These are phyloP conservation scores for Mimosa bimucronata DNA, from an alignment of 306 rosid genomes.

Conservation along the genomic window DNA sequence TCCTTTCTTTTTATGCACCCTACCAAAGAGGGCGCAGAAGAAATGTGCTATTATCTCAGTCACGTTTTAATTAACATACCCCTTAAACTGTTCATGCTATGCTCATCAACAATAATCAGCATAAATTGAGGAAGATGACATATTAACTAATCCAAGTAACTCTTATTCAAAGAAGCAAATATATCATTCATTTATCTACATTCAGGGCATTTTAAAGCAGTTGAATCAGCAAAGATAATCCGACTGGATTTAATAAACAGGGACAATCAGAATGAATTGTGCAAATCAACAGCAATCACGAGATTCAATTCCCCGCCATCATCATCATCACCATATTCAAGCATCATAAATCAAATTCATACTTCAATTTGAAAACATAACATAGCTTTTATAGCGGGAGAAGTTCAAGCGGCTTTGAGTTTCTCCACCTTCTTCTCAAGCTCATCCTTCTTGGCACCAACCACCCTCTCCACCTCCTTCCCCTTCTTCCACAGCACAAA, in stretches of 20 bases:
- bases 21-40: too few species aligned
- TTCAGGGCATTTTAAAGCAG: background rate
- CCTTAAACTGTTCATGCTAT: too few species aligned
- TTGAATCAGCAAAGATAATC: background rate
- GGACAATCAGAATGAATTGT: conserved; percentile 18
- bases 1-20: too few species aligned
- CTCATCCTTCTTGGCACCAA: conserved; percentile 83
- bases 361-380: conserved; percentile 8
- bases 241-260: background rate
- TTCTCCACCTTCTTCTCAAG: conserved; percentile 64
- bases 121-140: too few species aligned
- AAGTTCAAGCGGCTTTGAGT: conserved; percentile 27
- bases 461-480: conserved; percentile 62
- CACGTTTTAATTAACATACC: too few species aligned
- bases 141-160: too few species aligned
- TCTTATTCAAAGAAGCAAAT: too few species aligned
- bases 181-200: too few species aligned
- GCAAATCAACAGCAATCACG: conserved; percentile 3
- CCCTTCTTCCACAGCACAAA: conserved; percentile 77
- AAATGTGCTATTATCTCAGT: too few species aligned
- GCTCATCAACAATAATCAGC: too few species aligned
- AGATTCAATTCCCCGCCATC: background rate
- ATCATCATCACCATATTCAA: background rate
- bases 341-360: background rate
- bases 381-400: background rate